A percentile compares a stretch with the other conserved stretches of the same genome.
These are phyloP conservation scores for Trichophyton verrucosum DNA, from an alignment of 2,329 filamentous ascomycete genomes.

Conservation along the genomic window DNA sequence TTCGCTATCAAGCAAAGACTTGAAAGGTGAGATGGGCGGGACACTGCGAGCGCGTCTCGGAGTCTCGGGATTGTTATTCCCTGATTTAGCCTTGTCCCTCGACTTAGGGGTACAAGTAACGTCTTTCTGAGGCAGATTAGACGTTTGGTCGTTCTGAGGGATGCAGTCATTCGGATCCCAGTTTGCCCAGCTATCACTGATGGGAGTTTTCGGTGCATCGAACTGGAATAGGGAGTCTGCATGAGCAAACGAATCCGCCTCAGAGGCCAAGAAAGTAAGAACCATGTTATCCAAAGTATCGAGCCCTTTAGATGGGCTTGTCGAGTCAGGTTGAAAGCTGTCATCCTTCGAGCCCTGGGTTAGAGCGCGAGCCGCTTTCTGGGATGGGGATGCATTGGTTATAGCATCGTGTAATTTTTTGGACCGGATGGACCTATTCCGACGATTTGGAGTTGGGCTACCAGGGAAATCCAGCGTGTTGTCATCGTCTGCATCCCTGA, in stretches of 20 bases:
- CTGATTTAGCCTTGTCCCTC: background rate
- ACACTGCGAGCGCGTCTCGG: background rate
- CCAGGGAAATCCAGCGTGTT: slow-evolving; percentile 43
- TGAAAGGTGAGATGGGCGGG: background rate
- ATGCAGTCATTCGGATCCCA: slow-evolving; percentile 28
- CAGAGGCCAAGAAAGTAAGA: slow-evolving; percentile 26
- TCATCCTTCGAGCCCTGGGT: slow-evolving; percentile 4
- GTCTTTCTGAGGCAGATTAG: background rate
- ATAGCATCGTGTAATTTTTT: background rate
- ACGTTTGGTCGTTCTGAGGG: slow-evolving; percentile 17
- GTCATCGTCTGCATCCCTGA: slow-evolving; percentile 45
- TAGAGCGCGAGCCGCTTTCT: background rate
- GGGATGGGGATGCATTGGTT: background rate
- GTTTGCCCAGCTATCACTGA: slow-evolving; percentile 24
- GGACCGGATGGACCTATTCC: background rate
- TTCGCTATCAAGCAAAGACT: background rate
- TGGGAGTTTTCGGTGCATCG: slow-evolving; percentile 16
- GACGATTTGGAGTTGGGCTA: slow-evolving; percentile 39
- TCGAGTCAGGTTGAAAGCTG: slow-evolving; percentile 13
- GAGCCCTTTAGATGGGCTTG: slow-evolving; percentile 20
- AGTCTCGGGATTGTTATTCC: background rate
- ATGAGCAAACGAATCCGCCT: slow-evolving; percentile 19
- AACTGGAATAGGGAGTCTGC: slow-evolving; percentile 22
- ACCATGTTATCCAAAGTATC: slow-evolving; percentile 26
- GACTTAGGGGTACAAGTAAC: background rate